Evolutionary conservation across 108 stramenopile genomes (phyloP), one percentile per base, ranked within the genome.

Genomic region (Skeletonema potamos): DNA sequence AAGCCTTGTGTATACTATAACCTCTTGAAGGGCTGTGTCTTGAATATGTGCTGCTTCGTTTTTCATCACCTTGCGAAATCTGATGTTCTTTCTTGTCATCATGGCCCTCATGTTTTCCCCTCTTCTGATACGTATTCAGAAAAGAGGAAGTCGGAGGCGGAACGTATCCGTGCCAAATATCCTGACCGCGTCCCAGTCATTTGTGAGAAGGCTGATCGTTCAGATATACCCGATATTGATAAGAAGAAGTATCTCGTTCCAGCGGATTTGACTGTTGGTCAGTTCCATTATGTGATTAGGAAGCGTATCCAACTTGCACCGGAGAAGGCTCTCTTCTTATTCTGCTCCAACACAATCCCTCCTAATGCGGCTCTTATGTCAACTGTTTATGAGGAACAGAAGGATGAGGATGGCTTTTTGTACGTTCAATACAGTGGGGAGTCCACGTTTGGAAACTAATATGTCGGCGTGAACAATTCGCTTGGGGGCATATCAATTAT

Each of bases 111-210:
- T n/a, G n/a, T n/a, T n/a, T n/a, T n/a, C n/a, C n/a, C n/a, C n/a
- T n/a, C n/a, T n/a, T n/a, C n/a, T n/a, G n/a, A n/a, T n/a, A n/a
- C n/a, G n/a, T n/a, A 26, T 26, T 9, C 73, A 92, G 92, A 93
- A 67, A 95, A 95, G 86, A 83, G 95, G 66, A 92, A 89, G 77
- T 88, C 87, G 58, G 95, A 96, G 72, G 91, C 92, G 27, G 87
- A 93, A 66, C 91, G 96, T 67, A 97, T 97, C 74, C 91, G 94
- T 27, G 85, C 89, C 58, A 98, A 97, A 74, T 99, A 98, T 75
- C 97, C 99, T 10, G 99, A 99, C 74, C 93, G 99, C 22, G 94
- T 99, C 15, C 99, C 99, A 11, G 99, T 99, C 6, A 99, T 98
- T 77, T 98, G 97, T 86, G 97, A 98, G 82, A 97, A 96, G 85